Evolutionary conservation across 2,329 filamentous ascomycete species (phyloP).

Genomic region (Aureobasidium sp.): DNA sequence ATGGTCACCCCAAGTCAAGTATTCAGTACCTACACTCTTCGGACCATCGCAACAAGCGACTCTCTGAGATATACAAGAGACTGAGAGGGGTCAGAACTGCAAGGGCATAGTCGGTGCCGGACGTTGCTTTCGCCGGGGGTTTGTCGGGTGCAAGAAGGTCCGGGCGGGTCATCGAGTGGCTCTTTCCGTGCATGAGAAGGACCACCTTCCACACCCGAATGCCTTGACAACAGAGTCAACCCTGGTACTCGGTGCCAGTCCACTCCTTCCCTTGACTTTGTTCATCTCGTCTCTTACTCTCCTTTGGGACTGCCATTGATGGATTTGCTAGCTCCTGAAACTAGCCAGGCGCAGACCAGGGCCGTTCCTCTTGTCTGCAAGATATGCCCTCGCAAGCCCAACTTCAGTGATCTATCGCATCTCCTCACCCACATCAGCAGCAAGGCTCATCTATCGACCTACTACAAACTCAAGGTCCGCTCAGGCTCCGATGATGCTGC

Average conservation of each 20-base stretch:
- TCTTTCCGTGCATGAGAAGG: conserved; percentile 2
- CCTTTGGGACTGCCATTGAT: neutral
- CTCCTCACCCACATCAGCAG: conserved; percentile 87
- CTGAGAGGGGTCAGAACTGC: neutral
- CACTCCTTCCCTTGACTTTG: conserved; percentile 10
- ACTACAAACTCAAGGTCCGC: conserved; percentile 73
- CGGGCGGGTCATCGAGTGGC: neutral
- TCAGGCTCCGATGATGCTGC: conserved; percentile 58
- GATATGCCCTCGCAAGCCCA: conserved; percentile 72
- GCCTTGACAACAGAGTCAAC: neutral
- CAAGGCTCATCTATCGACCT: conserved; percentile 81
- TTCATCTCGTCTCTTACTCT: neutral
- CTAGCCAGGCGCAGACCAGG: neutral
- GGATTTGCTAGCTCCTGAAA: neutral
- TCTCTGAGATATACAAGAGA: neutral
- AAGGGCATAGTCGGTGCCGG: neutral
- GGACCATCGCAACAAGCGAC: neutral
- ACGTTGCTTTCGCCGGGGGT: neutral
- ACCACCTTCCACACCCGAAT: neutral
- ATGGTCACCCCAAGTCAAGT: neutral
- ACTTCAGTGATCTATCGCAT: conserved; percentile 86
- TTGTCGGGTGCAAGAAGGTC: neutral
- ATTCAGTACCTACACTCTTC: neutral
- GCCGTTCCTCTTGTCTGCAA: conserved; percentile 61
- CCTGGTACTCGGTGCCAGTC: neutral